Conservation (phyloP, 257 asterid species). For the Lantana camara region DNA sequence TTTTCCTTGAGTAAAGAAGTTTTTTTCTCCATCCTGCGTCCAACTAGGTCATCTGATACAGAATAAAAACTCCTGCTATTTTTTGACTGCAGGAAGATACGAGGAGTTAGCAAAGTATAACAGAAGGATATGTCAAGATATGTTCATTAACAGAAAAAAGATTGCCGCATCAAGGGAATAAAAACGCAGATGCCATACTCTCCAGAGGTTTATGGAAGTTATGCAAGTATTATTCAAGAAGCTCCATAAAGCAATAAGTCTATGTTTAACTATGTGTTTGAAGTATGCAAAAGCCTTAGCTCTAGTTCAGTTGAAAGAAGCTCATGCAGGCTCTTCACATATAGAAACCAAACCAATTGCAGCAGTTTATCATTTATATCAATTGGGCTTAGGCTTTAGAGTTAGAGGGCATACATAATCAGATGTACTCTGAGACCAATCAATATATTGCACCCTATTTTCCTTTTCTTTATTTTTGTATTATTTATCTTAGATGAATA, state of each 20-base stretch:
- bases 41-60: conserved; percentile 47
- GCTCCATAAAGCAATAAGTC: neutral
- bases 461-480: too few relatives aligned
- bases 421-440: neutral
- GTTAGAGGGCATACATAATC: conserved; percentile 5
- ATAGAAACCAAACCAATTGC: neutral
- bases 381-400: too few relatives aligned
- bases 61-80: conserved; percentile 45
- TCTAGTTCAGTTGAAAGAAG: too few relatives aligned
- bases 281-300: too few relatives aligned
- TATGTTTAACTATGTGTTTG: neutral
- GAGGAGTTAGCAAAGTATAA: neutral
- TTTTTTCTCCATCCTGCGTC: conserved; percentile 42
- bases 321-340: neutral
- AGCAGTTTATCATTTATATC: neutral
- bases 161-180: neutral
- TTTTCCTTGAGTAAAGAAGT: conserved; percentile 38
- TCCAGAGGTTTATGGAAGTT: neutral
- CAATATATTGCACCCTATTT: conserved; percentile 5
- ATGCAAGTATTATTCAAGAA: conserved; percentile 10
- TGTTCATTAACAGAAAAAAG: neutral
- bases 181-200: neutral
- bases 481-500: neutral
- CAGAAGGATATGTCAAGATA: conserved; percentile 11
- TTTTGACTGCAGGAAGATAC: conserved; percentile 59